Evolutionary conservation across 2,329 filamentous ascomycete species (phyloP), one percentile per base, ranked within the genome.

Genomic region (Aspergillus pseudotamarii): DNA sequence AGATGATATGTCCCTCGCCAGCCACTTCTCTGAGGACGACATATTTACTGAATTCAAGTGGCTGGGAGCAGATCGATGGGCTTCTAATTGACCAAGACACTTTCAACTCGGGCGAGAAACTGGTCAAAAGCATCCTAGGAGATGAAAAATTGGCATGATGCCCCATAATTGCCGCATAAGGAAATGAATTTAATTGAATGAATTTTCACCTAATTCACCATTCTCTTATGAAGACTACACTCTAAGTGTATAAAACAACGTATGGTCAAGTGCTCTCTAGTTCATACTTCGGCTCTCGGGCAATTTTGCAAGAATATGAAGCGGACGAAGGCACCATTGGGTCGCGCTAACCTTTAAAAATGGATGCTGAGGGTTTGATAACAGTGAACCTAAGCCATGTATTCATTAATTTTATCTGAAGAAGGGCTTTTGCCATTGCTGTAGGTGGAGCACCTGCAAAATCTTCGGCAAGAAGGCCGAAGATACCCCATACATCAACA

Each of bases 391-490:
- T 21, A 57, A 53, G 32, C 41, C 2, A 59, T 55, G 5, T 23
- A 11, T 55, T 55, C 32, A 32, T 55, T 55, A 55, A 38, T 38
- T 11, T 60, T 45, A 65, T 46, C 63, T 63, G 46, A 10, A 63
- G 48, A 28, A 65, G 51, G 16, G 58, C 36, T 12, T 57, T 55
- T 32, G 51, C 21, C 4, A 53, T 65, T 30, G 58, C 55, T 32
- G 54, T 63, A n/a, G 55, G 34, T 23, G 60, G 58, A 10, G 43
- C 58, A 43, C 57, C 45, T 14, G 51, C 32, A 58, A 65, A 63
- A 23, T 65, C 60, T 23, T 60, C 41, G 9, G 58, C 50, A 36
- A 65, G 55, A 45, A 65, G 54, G 14, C 60, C 58, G 14, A 57
- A 48, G 6, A 32, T 61, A n/a, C 60, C 56, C 32, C 55, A 32